These are phyloP conservation scores for Boletus tomentosulus DNA, from an alignment of 768 basidiomycete genomes.

Conservation along the genomic window DNA sequence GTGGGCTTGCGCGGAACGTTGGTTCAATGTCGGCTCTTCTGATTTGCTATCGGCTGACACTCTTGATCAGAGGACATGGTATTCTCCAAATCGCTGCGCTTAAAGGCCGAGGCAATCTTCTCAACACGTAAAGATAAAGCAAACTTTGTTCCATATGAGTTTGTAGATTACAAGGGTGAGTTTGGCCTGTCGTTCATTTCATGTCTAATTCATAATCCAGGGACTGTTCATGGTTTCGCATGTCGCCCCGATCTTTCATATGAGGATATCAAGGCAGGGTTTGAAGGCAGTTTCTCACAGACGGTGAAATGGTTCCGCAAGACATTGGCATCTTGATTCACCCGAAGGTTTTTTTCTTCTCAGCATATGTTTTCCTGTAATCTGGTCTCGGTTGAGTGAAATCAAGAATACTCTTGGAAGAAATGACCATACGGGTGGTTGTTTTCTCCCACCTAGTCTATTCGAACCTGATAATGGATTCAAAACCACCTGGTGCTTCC, in stretches of 20 bases:
- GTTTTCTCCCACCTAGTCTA: neutral
- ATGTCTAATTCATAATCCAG: slow-evolving; percentile 23
- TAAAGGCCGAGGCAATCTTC: slow-evolving; percentile 30
- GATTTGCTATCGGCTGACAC: neutral
- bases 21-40: neutral
- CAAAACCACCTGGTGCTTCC: neutral
- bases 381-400: neutral
- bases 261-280: slow-evolving; percentile 41
- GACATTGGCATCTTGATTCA: slow-evolving; percentile 20
- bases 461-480: neutral
- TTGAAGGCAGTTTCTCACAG: slow-evolving; percentile 41
- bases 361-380: too few relatives aligned
- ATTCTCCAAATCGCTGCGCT: slow-evolving; percentile 25
- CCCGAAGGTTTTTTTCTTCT: neutral
- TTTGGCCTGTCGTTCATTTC: neutral
- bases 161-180: slow-evolving; percentile 35
- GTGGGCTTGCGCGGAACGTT: slow-evolving; percentile 39
- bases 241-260: slow-evolving; percentile 41
- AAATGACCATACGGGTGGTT: neutral
- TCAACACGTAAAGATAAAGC: slow-evolving; percentile 26
- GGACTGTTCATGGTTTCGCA: slow-evolving; percentile 47
- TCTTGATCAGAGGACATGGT: slow-evolving; percentile 29
- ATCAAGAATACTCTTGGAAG: neutral
- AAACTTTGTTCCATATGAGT: slow-evolving; percentile 33
- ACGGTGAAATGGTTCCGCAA: slow-evolving; percentile 40